Evolutionary conservation across 1,139 yeast species (phyloP), one percentile per base, ranked within the genome.

Genomic region (Taphrina pruni): DNA sequence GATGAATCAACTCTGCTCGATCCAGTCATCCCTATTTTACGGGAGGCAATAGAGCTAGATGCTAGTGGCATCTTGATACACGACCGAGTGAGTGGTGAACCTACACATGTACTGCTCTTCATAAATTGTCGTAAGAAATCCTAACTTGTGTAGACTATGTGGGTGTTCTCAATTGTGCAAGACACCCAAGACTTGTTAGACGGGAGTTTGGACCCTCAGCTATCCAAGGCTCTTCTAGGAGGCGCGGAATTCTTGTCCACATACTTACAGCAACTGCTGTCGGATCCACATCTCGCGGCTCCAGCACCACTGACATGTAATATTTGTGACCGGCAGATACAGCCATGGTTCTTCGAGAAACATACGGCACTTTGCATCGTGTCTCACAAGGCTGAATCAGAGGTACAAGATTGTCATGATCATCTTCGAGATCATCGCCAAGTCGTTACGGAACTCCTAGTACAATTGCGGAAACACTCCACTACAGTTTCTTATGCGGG

Each of bases 41-140:
- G 51, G 3, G 67, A 64, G n/a, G 67, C 67, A 21, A 36, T 79
- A 76, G 95, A 90, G 74, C 80, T 94, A 54, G 99, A 93, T 77
- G 98, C 97, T 0, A 97, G 93, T 75, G 99, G 99, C 6, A 88
- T 94, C n/a, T 78, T 94, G 48, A 88, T 94, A n/a, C 90, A 87
- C 73, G 89, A 89, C 74, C 78, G 83, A 3, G 80, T 81, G 64
- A 81, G 87, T 0, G 82, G 82, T 14, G 78, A 83, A n/a, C 92
- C 96, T 0, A 83, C 89, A 0, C 96, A 64, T 35, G 67, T 92
- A 77, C 77, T 26, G 26, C 20, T 11, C 12, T 32, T 26, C 4
- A 26, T 26, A 26, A 26, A 4, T 26, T 26, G 32, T 26, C 32
- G 32, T 26, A 26, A 2, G 4, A 26, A 71, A 32, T 8, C 6